Evolutionary conservation across 2,329 filamentous ascomycete genomes (phyloP), one percentile per base, ranked within the genome.

Genomic region (Aspergillus jensenii): DNA sequence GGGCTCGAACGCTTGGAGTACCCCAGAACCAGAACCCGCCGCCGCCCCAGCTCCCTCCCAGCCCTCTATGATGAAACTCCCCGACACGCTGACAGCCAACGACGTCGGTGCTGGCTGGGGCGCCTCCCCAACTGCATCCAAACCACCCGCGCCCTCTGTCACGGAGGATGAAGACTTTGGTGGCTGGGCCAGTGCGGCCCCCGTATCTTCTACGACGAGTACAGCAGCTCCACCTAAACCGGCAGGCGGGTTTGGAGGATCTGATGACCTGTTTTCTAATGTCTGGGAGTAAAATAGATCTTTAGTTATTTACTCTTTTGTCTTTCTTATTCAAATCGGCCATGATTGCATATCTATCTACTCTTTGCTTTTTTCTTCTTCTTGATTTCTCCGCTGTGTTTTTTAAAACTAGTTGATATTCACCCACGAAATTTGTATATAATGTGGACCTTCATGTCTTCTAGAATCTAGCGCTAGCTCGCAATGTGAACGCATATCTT

Each of bases 141-240:
- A 67, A 64, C 65, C 51, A 4, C 46, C 70, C 40, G 53, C 72
- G 17, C 87, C 90, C 23, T 88, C 89, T 68, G 90, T 96, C 2
- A 83, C 90, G 37, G 89, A 90, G 0, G 93, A 98, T 67, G 93
- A 98, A 74, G 93, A 98, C 71, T 98, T 97, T 78, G 93, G 93
- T 19, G 93, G 93, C 12, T 98, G 93, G 93, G 87, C 90, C 48
- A 96, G 91, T 70, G 86, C 87, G 45, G 79, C 82, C 78, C 88
- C 84, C 68, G 83, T 65, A 66, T 80, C 77, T 39, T 77, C 80
- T 35, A 67, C 45, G 23, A 46, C 45, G 40, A 58, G 50, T 51
- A 52, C 50, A 31, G 58, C 58, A 39, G 25, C 56, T 50, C 43
- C 66, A 43, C 46, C 67, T 40, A 76, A 89, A 76, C 79, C 87